These are phyloP conservation scores for Pseudonitzschia delicatissima DNA, from an alignment of 108 stramenopile genomes.

Conservation along the genomic window DNA sequence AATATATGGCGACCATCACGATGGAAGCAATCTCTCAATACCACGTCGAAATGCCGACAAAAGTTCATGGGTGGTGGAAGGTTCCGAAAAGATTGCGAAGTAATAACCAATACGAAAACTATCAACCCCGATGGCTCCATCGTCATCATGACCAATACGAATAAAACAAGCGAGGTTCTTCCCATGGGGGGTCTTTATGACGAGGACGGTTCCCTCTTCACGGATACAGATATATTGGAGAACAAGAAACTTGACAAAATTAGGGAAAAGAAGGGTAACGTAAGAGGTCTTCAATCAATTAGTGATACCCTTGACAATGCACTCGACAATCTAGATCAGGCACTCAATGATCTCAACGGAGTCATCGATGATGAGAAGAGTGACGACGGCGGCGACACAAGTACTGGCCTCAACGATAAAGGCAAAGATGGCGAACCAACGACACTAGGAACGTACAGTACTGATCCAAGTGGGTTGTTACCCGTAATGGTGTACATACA, in stretches of 20 bases:
- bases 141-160: not conserved
- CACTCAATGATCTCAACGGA: not conserved
- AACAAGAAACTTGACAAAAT: not conserved
- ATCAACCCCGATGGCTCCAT: not conserved
- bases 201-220: not conserved
- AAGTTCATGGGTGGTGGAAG: not conserved
- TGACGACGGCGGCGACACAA: not conserved
- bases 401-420: not conserved
- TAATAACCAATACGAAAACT: not conserved
- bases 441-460: conserved; percentile 15
- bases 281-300: not conserved
- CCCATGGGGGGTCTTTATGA: not conserved
- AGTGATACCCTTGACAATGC: not conserved
- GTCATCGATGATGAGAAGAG: not conserved
- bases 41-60: not conserved
- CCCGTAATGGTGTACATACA: conserved; percentile 58
- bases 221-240: not conserved
- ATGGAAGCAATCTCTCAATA: conserved; percentile 1
- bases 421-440: not conserved
- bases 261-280: not conserved
- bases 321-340: not conserved
- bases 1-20: conserved; percentile 58
- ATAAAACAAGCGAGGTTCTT: not conserved
- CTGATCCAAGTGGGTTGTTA: not conserved
- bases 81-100: not conserved